Conservation (phyloP, 1,139 yeast species). For the Yamadazyma friedrichii region DNA sequence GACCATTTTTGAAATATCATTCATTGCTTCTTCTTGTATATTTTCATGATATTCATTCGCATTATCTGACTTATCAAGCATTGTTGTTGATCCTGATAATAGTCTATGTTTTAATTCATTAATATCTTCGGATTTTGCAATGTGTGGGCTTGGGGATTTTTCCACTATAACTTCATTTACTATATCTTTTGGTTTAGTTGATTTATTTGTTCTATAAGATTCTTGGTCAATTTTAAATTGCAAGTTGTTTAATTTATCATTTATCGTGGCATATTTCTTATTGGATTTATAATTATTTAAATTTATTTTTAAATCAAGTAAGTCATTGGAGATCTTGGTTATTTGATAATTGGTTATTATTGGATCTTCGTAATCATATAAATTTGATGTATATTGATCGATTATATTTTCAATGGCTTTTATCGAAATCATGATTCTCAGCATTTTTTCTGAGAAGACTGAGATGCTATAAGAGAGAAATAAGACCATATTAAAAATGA, state of each 20-base stretch:
- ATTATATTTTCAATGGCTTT: slow-evolving; percentile 13
- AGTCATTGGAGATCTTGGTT: slow-evolving; percentile 12
- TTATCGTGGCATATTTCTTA: slow-evolving; percentile 9
- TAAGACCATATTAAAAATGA: no score
- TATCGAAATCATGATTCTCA: slow-evolving; percentile 11
- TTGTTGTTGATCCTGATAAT: slow-evolving; percentile 4
- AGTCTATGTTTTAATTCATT: slow-evolving; percentile 13
- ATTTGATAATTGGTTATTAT: slow-evolving; percentile 2
- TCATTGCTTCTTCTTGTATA: slow-evolving; percentile 40
- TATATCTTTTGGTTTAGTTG: background rate
- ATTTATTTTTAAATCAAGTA: slow-evolving; percentile 11
- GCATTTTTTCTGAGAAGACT: background rate
- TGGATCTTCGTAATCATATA: slow-evolving; percentile 7
- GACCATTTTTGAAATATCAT: slow-evolving; percentile 39
- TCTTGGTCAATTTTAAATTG: slow-evolving; percentile 14
- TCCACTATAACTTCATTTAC: background rate
- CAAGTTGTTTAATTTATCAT: slow-evolving; percentile 11
- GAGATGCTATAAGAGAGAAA: background rate
- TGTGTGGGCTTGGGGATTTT: background rate
- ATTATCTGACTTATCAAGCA: slow-evolving; percentile 5
- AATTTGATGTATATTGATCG: slow-evolving; percentile 12
- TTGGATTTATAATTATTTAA: slow-evolving; percentile 10
- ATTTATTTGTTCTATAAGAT: slow-evolving; percentile 2
- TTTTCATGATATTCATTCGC: slow-evolving; percentile 42
- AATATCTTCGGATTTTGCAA: slow-evolving; percentile 6